phyloP scores from a whole-genome alignment of 2,329 filamentous ascomycete species.

The Fusarium robinianum region DNA sequence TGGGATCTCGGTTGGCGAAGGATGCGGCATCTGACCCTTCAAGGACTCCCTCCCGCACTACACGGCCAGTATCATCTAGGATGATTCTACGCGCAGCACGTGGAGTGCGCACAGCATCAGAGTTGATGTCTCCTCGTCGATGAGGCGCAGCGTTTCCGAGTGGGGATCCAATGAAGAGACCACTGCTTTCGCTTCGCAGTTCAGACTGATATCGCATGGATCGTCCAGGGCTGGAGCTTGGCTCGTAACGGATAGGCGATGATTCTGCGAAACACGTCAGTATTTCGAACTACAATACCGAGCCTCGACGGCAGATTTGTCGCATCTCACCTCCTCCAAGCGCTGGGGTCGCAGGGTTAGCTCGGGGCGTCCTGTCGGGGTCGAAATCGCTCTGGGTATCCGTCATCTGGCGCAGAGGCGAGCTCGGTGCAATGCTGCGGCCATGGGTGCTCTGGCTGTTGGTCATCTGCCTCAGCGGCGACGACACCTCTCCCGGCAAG shows the following conservation, averaged over 20 bases:
- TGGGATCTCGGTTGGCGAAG: slow-evolving; percentile 70
- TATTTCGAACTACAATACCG: background rate
- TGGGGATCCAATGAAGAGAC: slow-evolving; percentile 76
- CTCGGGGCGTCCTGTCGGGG: slow-evolving; percentile 72
- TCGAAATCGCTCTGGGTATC: slow-evolving; percentile 58
- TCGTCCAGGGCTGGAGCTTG: slow-evolving; percentile 84
- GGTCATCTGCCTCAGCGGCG: slow-evolving; percentile 61
- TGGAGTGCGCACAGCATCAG: slow-evolving; percentile 68
- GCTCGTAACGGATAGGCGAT: slow-evolving; percentile 87
- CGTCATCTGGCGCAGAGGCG: slow-evolving; percentile 62
- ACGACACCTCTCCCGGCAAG: slow-evolving; percentile 50
- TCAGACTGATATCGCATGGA: slow-evolving; percentile 67
- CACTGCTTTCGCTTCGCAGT: slow-evolving; percentile 81
- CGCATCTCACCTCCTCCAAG: slow-evolving; percentile 63
- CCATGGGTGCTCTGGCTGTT: slow-evolving; percentile 57
- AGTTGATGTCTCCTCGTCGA: slow-evolving; percentile 85
- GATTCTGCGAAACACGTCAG: slow-evolving; percentile 66
- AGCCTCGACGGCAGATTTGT: no score
- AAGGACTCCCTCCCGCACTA: slow-evolving; percentile 57
- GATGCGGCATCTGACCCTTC: slow-evolving; percentile 63
- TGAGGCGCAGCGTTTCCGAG: slow-evolving; percentile 55
- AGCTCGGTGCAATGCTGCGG: slow-evolving; percentile 54
- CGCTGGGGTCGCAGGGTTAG: slow-evolving; percentile 60
- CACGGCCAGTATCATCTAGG: slow-evolving; percentile 62
- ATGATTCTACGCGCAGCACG: slow-evolving; percentile 59